Evolutionary conservation across 495 filamentous ascomycete species (phyloP).

Genomic region (Alectoria sarmentosa): DNA sequence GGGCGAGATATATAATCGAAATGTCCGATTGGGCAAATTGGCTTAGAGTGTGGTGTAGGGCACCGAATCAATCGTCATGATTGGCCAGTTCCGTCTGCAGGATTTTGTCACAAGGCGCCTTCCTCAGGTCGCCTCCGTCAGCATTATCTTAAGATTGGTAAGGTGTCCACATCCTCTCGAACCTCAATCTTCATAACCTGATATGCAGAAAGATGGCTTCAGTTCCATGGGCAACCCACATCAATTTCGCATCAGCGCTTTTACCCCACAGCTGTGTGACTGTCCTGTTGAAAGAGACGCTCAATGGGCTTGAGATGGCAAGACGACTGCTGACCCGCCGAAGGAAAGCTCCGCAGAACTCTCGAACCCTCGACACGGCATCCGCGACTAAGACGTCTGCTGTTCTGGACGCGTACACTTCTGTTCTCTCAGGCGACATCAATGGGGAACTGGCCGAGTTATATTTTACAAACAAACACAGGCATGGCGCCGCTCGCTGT

Average conservation of each 20-base stretch:
- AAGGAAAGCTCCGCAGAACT: not conserved
- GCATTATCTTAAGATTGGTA: too few species aligned
- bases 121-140: too few species aligned
- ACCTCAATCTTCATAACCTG: not conserved
- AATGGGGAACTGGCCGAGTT: not conserved
- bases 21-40: too few species aligned
- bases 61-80: too few species aligned
- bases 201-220: not conserved
- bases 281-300: not conserved
- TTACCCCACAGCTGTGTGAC: conserved; percentile 2
- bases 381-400: not conserved
- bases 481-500: not conserved
- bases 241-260: not conserved
- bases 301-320: not conserved
- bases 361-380: not conserved
- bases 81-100: too few species aligned
- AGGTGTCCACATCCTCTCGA: too few species aligned
- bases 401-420: not conserved
- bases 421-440: not conserved
- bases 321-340: not conserved
- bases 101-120: too few species aligned
- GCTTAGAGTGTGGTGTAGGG: too few species aligned
- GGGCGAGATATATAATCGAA: too few species aligned
- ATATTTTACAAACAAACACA: conserved; percentile 3
- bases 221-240: not conserved